A percentile compares a stretch with the other conserved stretches of the same genome.
Conservation (phyloP, 2,329 filamentous ascomycete genomes). For the Ophiocordyceps camponoti-leonardi region DNA sequence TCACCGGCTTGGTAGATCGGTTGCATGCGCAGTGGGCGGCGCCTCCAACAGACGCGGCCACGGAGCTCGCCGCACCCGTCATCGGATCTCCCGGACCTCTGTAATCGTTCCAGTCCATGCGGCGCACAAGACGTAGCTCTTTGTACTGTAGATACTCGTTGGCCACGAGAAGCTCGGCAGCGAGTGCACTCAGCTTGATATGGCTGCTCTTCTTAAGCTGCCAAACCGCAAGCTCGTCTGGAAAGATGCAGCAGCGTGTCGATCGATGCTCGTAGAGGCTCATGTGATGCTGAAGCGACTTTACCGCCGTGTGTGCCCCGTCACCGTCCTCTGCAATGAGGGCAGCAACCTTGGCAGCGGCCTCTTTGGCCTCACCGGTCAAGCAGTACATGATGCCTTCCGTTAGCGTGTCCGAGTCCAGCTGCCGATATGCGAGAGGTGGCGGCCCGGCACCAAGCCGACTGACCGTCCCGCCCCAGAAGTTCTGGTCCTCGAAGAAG, state of each 20-base stretch:
- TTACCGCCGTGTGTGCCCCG: slow-evolving; percentile 52
- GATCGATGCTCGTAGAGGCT: slow-evolving; percentile 29
- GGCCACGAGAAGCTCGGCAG: slow-evolving; percentile 46
- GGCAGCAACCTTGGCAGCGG: slow-evolving; percentile 40
- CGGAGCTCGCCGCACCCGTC: slow-evolving; percentile 44
- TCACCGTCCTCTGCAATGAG: slow-evolving; percentile 47
- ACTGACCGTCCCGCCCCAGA: slow-evolving; percentile 57
- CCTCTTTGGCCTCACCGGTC: slow-evolving; percentile 38
- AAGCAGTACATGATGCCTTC: slow-evolving; percentile 56
- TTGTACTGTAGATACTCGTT: slow-evolving; percentile 45
- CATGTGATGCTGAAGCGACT: slow-evolving; percentile 45
- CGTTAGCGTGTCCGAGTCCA: slow-evolving; percentile 45
- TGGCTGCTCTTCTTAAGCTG: slow-evolving; percentile 42
- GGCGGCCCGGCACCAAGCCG: slow-evolving; percentile 46
- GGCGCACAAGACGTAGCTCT: slow-evolving; percentile 44
- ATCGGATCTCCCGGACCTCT: slow-evolving; percentile 59
- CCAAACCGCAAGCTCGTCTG: slow-evolving; percentile 49
- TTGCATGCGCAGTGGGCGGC: slow-evolving; percentile 42
- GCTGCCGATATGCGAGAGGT: slow-evolving; percentile 49
- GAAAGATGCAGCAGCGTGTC: slow-evolving; percentile 50
- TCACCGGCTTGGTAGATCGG: slow-evolving; percentile 31
- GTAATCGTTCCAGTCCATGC: slow-evolving; percentile 62
- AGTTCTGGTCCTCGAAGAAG: slow-evolving; percentile 66
- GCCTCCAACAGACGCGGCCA: slow-evolving; percentile 39
- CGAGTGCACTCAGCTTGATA: slow-evolving; percentile 43